These are phyloP conservation scores for Megacollybia marginata DNA, from an alignment of 768 basidiomycete genomes.

Conservation along the genomic window DNA sequence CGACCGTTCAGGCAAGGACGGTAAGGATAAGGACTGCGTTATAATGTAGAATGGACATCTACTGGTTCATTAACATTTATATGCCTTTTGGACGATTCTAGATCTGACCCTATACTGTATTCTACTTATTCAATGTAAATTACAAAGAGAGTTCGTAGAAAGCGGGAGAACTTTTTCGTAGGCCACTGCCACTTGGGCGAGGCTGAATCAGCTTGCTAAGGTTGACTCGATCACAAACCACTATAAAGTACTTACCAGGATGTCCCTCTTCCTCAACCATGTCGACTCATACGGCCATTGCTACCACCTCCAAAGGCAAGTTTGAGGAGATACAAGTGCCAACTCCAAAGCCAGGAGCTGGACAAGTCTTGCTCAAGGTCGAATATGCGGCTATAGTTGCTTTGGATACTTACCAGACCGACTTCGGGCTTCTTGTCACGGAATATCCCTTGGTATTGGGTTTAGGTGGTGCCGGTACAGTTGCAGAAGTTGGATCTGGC, in stretches of 20 bases:
- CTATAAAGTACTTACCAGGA: too few relatives aligned
- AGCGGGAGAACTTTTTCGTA: too few relatives aligned
- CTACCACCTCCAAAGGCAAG: conserved; percentile 24
- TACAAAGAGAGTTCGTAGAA: too few relatives aligned
- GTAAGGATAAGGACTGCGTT: conserved; percentile 76
- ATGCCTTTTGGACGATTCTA: too few relatives aligned
- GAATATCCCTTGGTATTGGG: conserved; percentile 31
- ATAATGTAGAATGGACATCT: conserved; percentile 56
- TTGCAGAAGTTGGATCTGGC: conserved; percentile 26
- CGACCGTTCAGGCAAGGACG: conserved; percentile 36
- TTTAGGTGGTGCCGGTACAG: conserved; percentile 29
- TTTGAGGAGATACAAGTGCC: conserved; percentile 28
- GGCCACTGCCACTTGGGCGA: too few relatives aligned
- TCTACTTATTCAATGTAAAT: too few relatives aligned
- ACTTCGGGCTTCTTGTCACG: conserved; percentile 21
- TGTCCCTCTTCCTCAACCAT: neutral
- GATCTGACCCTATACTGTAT: too few relatives aligned
- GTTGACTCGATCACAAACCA: too few relatives aligned
- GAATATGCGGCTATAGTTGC: conserved; percentile 32
- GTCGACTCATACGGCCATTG: conserved; percentile 33
- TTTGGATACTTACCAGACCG: conserved; percentile 31
- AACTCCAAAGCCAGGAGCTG: conserved; percentile 24
- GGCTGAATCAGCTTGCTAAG: too few relatives aligned
- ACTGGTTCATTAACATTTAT: neutral
- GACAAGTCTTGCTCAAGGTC: conserved; percentile 34